phyloP scores from a whole-genome alignment of 1,284 basidiomycete species.

The Microbotryomycetes sp. region DNA sequence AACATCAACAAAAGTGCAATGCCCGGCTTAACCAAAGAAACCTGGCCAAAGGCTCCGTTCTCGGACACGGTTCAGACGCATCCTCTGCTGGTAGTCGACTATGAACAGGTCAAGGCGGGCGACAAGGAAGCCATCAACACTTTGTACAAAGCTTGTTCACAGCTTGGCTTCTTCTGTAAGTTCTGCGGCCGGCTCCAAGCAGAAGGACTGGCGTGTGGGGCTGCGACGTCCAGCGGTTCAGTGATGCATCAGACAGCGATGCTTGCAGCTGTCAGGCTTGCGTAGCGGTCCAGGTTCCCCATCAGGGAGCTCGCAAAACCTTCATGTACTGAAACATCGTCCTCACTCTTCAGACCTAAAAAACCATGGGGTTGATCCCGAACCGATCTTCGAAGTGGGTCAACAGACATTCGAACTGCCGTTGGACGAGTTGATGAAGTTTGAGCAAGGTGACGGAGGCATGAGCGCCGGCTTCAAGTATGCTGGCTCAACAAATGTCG shows the following conservation, averaged over 20 bases:
- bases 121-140: slow-evolving; percentile 22
- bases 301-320: background rate
- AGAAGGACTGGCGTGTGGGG: too few species aligned
- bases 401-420: slow-evolving; percentile 55
- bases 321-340: slow-evolving; percentile 1
- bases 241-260: background rate
- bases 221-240: background rate
- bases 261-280: background rate
- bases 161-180: slow-evolving; percentile 34
- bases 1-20: too few species aligned
- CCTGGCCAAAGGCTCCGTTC: slow-evolving; percentile 42
- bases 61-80: slow-evolving; percentile 50
- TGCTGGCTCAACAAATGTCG: slow-evolving; percentile 56
- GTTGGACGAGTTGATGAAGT: slow-evolving; percentile 57
- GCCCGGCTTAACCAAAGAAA: background rate
- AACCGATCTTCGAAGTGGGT: slow-evolving; percentile 58
- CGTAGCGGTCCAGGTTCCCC: too few species aligned
- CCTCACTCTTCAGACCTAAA: slow-evolving; percentile 30
- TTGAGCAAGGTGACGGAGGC: slow-evolving; percentile 59
- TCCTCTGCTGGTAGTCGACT: slow-evolving; percentile 53
- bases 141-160: slow-evolving; percentile 27
- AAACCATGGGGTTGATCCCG: slow-evolving; percentile 52
- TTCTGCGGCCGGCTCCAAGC: too few species aligned
- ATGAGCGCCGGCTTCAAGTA: slow-evolving; percentile 52
- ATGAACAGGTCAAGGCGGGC: slow-evolving; percentile 43